Evolutionary conservation across 768 basidiomycete species (phyloP), one percentile per base, ranked within the genome.

Genomic region (Auricularia sp.): DNA sequence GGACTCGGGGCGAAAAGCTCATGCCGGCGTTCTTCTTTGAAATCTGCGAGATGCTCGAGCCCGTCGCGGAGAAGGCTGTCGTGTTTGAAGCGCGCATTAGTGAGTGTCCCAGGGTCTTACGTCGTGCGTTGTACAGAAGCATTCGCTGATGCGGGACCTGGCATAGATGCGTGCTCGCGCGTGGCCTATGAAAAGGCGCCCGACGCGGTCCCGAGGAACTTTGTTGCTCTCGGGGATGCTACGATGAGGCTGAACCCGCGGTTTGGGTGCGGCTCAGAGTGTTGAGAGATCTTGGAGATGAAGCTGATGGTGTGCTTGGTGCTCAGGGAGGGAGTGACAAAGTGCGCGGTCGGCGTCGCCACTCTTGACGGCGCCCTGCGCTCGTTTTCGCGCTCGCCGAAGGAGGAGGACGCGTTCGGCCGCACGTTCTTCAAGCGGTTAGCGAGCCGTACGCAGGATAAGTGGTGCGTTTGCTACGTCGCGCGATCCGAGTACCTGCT

Each of bases 221-320:
- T 70, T 54, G 66, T 76, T 45, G 76, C 75, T 0, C 10, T 77
- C n/a, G 77, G 76, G n/a, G 77, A 77, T 61, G 72, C 74, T 35
- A 70, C 75, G 6, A 73, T 76, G 74, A 45, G 58, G 36, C 24
- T 73, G 5, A 71, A 72, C 54, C 73, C 72, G 8, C 56, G 68
- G 4, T 66, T 62, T 63, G 71, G 68, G 69, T 70, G 56, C 24
- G 56, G 2, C 24, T 29, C 29, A 29, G 29, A 29, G 29, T 29
- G 29, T 29, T 29, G 29, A 29, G 29, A 29, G 29, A 29, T 3
- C 2, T 29, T 29, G 29, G 29, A 3, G 29, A 29, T 29, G 29
- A 29, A 29, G 29, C 29, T 29, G 29, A 29, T 0, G 29, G 29
- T 29, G 29, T 29, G 29, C 29, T 29, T 29, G 29, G 0, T 29